Base-by-base conservation (phyloP, 2,329 filamentous ascomycete genomes). In the Arachnopeziza araneosa region DNA sequence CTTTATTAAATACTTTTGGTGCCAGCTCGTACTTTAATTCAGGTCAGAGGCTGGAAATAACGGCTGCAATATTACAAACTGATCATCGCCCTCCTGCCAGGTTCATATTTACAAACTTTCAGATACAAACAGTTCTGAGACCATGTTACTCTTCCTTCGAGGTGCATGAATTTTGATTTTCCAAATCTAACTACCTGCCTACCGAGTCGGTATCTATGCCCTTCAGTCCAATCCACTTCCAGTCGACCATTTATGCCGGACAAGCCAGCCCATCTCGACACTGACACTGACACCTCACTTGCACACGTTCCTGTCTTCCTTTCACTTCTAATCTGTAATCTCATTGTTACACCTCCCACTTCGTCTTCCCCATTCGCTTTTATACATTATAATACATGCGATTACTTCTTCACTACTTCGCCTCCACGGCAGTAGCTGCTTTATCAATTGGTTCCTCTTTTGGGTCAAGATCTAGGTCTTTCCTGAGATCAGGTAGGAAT, bases 401-500 rank as follows among this genome's bases (percentile, higher is more conserved):
- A 14, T 44, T 14, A 44, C 5, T 14, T 14, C 5, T 19, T 7
- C 24, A n/a, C 36, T 44, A 44, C 36, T 44, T 58, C 26, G 51
- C 36, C 36, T 56, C 54, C 17, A 32, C 56, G 22, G 52, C 57
- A 12, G 26, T 54, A 23, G 57, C 48, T 49, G 57, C 52, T 21
- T 54, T 44, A 5, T 44, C 36, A 17, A 44, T 12, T 44, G 36
- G 36, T 14, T 49, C 50, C 23, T 64, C 62, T 56, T 66, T 66
- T 6, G 63, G 63, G 58, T 86, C 83, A 7, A 85, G 69, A 32
- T 79, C 79, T 52, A 87, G 71, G 57, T 87, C 84, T 51, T 74
- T 79, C 56, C 79, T 78, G 55, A 88, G 69, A 56, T 86, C 83
- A 0, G 85, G 85, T 56, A 88, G 67, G 72, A 88, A 88, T 14